Evolutionary conservation across 1,284 basidiomycete genomes (phyloP).

Genomic region (Ustilago hordei): DNA sequence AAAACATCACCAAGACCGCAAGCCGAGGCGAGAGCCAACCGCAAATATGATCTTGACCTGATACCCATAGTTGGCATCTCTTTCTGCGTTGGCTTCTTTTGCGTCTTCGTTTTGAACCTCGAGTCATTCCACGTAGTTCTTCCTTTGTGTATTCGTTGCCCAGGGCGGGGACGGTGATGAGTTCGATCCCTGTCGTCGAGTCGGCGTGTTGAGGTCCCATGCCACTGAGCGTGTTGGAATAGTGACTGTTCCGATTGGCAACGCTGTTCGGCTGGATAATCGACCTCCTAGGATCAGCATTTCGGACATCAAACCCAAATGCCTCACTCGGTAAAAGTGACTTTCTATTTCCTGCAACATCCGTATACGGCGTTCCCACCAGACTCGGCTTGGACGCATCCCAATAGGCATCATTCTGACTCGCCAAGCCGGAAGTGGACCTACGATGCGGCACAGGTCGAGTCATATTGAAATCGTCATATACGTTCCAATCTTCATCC

Average conservation of each 20-base stretch:
- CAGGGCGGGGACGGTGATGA: slow-evolving; percentile 65
- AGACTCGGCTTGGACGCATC: slow-evolving; percentile 37
- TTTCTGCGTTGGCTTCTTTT: slow-evolving; percentile 37
- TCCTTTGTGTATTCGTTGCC: slow-evolving; percentile 61
- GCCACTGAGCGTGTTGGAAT: slow-evolving; percentile 17
- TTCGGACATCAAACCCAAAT: slow-evolving; percentile 61
- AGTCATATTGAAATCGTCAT: slow-evolving; percentile 66
- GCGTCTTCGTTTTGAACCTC: slow-evolving; percentile 28
- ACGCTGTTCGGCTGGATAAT: slow-evolving; percentile 25
- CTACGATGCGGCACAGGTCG: slow-evolving; percentile 43
- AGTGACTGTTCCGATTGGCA: slow-evolving; percentile 13
- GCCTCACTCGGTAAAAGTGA: slow-evolving; percentile 51
- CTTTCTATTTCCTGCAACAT: slow-evolving; percentile 31
- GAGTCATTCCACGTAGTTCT: slow-evolving; percentile 56
- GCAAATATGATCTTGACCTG: slow-evolving; percentile 53
- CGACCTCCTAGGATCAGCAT: slow-evolving; percentile 53
- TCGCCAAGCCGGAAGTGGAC: slow-evolving; percentile 21
- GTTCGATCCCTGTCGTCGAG: slow-evolving; percentile 57
- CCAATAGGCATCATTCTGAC: slow-evolving; percentile 38
- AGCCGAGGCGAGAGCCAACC: slow-evolving; percentile 55
- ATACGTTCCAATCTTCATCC: slow-evolving; percentile 64
- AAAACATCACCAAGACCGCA: slow-evolving; percentile 58
- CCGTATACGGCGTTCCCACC: slow-evolving; percentile 35
- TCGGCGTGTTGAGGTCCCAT: slow-evolving; percentile 42
- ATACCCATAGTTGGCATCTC: slow-evolving; percentile 45